Evolutionary conservation across 2,329 filamentous ascomycete species (phyloP), one percentile per base, ranked within the genome.

Genomic region (Colletotrichum eremochloae): DNA sequence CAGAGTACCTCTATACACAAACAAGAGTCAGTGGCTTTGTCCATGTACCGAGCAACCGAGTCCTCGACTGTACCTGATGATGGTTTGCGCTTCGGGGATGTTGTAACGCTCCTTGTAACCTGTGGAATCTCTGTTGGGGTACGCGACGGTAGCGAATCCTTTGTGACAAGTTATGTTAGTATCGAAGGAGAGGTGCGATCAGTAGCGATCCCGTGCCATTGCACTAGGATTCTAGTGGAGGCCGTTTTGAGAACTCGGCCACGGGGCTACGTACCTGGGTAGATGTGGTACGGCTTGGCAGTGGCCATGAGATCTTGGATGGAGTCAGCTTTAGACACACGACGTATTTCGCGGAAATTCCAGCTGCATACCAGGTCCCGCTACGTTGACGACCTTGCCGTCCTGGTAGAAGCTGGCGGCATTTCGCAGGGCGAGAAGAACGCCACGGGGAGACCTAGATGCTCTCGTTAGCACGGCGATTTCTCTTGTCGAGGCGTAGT

Each of bases 41-140:
- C 11, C 20, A 4, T 8, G 15, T 9, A 24, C 2, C 0, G 20
- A 12, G 36, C 5, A 14, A 15, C 12, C 2, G 20, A 38, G 8
- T n/a, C 4, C 11, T 2, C 15, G 9, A 9, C 36, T 40, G 55
- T 57, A 57, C 55, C 55, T 57, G 77, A 92, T 84, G 75, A 93
- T 85, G 53, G 88, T 92, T 78, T 92, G 82, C 24, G 90, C 90
- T 79, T 93, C 91, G 31, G 91, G 91, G 76, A 92, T 92, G 77
- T 85, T 83, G 84, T 93, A 93, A 72, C 89, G 87, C 82, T 91
- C 88, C 73, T 86, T 86, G 86, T 90, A 93, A 5, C 87, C 85
- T 5, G 89, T 91, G 38, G 88, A 91, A 82, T 93, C 91, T 75
- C 90, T 86, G 85, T 93, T 93, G 62, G 90, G 89, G 81, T 93